A percentile compares a stretch with the other conserved stretches of the same genome.
phyloP scores from a whole-genome alignment of 495 filamentous ascomycete species.

The Thermothielavioides terrestris region DNA sequence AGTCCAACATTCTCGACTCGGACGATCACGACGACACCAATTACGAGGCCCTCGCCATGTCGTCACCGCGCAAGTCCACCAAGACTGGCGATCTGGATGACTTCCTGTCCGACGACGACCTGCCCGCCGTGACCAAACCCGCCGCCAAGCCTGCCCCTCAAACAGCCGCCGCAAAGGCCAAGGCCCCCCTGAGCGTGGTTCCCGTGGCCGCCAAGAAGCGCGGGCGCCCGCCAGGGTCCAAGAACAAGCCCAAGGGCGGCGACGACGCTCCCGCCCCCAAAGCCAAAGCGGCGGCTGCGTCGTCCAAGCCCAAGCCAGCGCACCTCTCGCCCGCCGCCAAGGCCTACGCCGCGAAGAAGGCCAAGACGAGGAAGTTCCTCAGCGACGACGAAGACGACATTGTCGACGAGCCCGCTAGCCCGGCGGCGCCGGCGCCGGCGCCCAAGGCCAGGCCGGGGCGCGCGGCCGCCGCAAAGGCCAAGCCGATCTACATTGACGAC shows the following conservation, averaged over 20 bases:
- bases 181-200: slow-evolving; percentile 28
- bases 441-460: slow-evolving; percentile 39
- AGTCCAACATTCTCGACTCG: slow-evolving; percentile 41
- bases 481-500: slow-evolving; percentile 37
- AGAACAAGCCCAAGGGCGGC: slow-evolving; percentile 36
- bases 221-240: slow-evolving; percentile 41
- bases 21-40: slow-evolving; percentile 72
- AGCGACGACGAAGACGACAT: slow-evolving; percentile 39
- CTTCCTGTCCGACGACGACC: slow-evolving; percentile 54
- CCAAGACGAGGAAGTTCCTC: slow-evolving; percentile 41
- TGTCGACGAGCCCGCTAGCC: slow-evolving; percentile 30
- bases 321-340: slow-evolving; percentile 68
- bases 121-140: slow-evolving; percentile 33
- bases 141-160: slow-evolving; percentile 28
- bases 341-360: slow-evolving; percentile 65
- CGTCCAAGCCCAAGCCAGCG: slow-evolving; percentile 33
- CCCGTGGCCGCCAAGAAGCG: slow-evolving; percentile 43
- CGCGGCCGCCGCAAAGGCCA: slow-evolving; percentile 36
- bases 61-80: slow-evolving; percentile 43
- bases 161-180: slow-evolving; percentile 31
- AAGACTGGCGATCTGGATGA: slow-evolving; percentile 54
- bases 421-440: slow-evolving; percentile 32
- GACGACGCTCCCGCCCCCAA: slow-evolving; percentile 20
- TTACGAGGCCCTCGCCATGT: slow-evolving; percentile 68
- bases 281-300: slow-evolving; percentile 16